Percentiles rank a stretch among this genome's conserved stretches.
Evolutionary conservation across 139 green algal genomes (phyloP).

Genomic region (Picochlorum sp.): DNA sequence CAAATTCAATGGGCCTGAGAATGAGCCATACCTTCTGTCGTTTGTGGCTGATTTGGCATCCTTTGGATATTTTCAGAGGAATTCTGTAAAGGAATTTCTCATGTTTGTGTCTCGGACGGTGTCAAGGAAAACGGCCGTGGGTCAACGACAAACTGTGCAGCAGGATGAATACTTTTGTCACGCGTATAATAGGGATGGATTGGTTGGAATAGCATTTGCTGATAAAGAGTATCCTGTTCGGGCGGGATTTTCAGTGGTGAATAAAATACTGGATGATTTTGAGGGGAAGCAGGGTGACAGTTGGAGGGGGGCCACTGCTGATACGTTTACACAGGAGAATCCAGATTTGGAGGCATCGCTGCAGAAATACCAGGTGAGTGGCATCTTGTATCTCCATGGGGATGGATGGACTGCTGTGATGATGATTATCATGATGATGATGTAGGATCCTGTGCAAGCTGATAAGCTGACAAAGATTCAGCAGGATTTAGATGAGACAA

Average conservation of each 20-base stretch:
- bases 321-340: slow-evolving; percentile 35
- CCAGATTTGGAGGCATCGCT: slow-evolving; percentile 68
- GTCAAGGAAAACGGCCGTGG: slow-evolving; percentile 68
- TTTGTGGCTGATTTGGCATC: slow-evolving; percentile 71
- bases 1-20: slow-evolving; percentile 57
- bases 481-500: slow-evolving; percentile 90
- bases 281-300: slow-evolving; percentile 31
- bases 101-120: slow-evolving; percentile 89
- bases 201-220: slow-evolving; percentile 83
- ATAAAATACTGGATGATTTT: slow-evolving; percentile 70
- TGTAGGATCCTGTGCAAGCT: slow-evolving; percentile 79
- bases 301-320: slow-evolving; percentile 58
- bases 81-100: slow-evolving; percentile 85
- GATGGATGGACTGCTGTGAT: too few species aligned
- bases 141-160: slow-evolving; percentile 50
- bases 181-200: slow-evolving; percentile 76
- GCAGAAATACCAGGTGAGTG: slow-evolving; percentile 74
- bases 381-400: background rate
- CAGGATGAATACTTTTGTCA: slow-evolving; percentile 94
- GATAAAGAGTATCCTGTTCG: slow-evolving; percentile 87
- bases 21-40: slow-evolving; percentile 65
- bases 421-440: too few species aligned
- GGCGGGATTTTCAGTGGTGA: slow-evolving; percentile 90
- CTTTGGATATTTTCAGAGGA: slow-evolving; percentile 91
- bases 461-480: slow-evolving; percentile 99